Evolutionary conservation across 257 asterid species (phyloP).

Genomic region (Eustoma russellianum): DNA sequence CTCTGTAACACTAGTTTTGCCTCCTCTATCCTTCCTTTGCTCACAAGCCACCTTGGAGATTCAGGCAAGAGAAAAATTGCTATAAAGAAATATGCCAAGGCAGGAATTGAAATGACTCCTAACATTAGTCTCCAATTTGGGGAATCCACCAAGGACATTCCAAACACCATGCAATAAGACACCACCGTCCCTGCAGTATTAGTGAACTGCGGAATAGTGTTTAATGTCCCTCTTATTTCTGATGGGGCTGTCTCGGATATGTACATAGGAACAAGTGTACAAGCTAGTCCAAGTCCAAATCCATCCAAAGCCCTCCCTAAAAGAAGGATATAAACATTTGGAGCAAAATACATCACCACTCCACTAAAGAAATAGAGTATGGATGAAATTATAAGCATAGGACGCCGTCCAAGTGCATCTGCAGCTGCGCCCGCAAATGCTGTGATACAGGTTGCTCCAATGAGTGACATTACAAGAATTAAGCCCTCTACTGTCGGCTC

Average conservation of each 20-base stretch:
- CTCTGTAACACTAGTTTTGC: constrained; percentile 65
- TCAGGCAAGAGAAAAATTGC: constrained; percentile 72
- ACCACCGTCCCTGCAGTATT: constrained; percentile 85
- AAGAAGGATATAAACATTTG: constrained; percentile 70
- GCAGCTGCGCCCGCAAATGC: constrained; percentile 78
- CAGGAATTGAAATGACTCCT: constrained; percentile 81
- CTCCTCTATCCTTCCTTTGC: constrained; percentile 81
- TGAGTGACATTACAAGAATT: constrained; percentile 79
- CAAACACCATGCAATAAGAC: constrained; percentile 89
- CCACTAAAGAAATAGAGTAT: constrained; percentile 70
- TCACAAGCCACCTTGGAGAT: constrained; percentile 97
- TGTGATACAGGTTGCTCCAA: constrained; percentile 91
- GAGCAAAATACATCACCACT: constrained; percentile 91
- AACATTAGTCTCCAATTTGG: constrained; percentile 98
- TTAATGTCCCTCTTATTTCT: constrained; percentile 68
- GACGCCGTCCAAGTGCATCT: constrained; percentile 85
- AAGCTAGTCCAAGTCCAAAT: constrained; percentile 86
- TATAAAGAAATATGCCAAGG: constrained; percentile 48
- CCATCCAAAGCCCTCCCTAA: constrained; percentile 89
- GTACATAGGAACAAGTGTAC: constrained; percentile 83
- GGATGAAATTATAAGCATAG: constrained; percentile 81
- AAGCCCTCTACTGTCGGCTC: constrained; percentile 91
- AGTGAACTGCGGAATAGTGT: constrained; percentile 89
- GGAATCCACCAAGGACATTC: constrained; percentile 56
- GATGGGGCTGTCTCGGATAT: constrained; percentile 97